These are phyloP conservation scores for Bryopsis sp. DNA, from an alignment of 139 green algal genomes.

Conservation along the genomic window DNA sequence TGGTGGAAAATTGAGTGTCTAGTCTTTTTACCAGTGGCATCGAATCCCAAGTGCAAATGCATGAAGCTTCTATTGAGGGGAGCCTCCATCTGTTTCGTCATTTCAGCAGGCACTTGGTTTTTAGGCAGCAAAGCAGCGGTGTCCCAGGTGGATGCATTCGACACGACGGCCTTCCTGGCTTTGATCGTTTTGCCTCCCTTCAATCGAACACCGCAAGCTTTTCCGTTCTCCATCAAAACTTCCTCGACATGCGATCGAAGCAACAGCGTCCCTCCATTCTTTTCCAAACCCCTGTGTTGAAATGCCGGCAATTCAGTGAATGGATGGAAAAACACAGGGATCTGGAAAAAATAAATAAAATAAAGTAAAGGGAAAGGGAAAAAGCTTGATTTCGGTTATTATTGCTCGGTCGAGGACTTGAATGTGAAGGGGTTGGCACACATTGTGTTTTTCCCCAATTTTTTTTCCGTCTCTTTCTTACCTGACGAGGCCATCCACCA, in stretches of 20 bases:
- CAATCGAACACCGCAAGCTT: constrained; percentile 46
- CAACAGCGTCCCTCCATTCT: constrained; percentile 69
- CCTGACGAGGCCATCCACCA: constrained; percentile 80
- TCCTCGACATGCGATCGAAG: constrained; percentile 74
- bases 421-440: neutral
- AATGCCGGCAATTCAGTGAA: too few relatives aligned
- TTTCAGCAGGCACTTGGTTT: constrained; percentile 29
- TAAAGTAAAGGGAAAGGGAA: neutral
- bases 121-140: constrained; percentile 68
- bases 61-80: constrained; percentile 84
- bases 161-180: constrained; percentile 49
- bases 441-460: neutral
- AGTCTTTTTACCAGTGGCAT: constrained; percentile 56
- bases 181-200: constrained; percentile 34
- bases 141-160: constrained; percentile 81
- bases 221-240: constrained; percentile 51
- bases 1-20: too few relatives aligned
- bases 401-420: too few relatives aligned
- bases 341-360: neutral
- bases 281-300: constrained; percentile 68
- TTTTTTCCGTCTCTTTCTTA: constrained; percentile 11
- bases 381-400: neutral
- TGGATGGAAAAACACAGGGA: too few relatives aligned
- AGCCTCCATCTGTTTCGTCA: constrained; percentile 26
- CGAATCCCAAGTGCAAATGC: constrained; percentile 92